Percentiles rank a stretch among this genome's conserved stretches.
phyloP scores from a whole-genome alignment of 2,329 filamentous ascomycete genomes.

The Rhinocladiella similis region DNA sequence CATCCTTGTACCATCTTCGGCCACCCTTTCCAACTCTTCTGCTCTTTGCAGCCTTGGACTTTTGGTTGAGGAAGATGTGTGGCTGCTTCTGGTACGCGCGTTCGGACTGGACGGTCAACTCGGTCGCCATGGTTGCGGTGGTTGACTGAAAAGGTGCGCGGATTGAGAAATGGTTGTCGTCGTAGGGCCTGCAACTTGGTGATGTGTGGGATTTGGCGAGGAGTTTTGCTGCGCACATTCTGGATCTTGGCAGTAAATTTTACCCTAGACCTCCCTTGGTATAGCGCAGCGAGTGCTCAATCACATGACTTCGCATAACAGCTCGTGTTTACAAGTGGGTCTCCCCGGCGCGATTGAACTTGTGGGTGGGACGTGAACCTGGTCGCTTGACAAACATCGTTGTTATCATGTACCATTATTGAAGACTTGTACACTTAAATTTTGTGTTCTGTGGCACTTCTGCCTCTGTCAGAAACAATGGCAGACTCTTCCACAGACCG shows the following conservation, averaged over 20 bases:
- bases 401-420: constrained; percentile 9
- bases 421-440: not conserved
- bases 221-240: constrained; percentile 10
- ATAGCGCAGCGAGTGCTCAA: not conserved
- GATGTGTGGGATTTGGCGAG: constrained; percentile 30
- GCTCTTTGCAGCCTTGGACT: constrained; percentile 81
- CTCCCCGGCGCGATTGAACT: constrained; percentile 1
- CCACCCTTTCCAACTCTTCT: constrained; percentile 84
- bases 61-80: constrained; percentile 99
- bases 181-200: constrained; percentile 16
- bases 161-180: constrained; percentile 20
- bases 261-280: constrained; percentile 3
- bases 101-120: constrained; percentile 99
- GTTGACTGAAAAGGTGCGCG: constrained; percentile 29
- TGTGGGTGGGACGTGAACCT: constrained; percentile 16
- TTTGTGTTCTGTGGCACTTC: not conserved
- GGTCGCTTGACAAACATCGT: constrained; percentile 16
- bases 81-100: constrained; percentile 99
- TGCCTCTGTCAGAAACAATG: constrained; percentile 12
- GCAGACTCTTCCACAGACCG: constrained; percentile 13
- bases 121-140: constrained; percentile 83
- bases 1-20: constrained; percentile 99
- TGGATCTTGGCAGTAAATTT: constrained; percentile 5
- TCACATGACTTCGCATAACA: constrained; percentile 9
- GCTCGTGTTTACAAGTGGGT: constrained; percentile 17